These are phyloP conservation scores for Vitis hybrid DNA, from an alignment of 177 flowering plant species.

Conservation along the genomic window DNA sequence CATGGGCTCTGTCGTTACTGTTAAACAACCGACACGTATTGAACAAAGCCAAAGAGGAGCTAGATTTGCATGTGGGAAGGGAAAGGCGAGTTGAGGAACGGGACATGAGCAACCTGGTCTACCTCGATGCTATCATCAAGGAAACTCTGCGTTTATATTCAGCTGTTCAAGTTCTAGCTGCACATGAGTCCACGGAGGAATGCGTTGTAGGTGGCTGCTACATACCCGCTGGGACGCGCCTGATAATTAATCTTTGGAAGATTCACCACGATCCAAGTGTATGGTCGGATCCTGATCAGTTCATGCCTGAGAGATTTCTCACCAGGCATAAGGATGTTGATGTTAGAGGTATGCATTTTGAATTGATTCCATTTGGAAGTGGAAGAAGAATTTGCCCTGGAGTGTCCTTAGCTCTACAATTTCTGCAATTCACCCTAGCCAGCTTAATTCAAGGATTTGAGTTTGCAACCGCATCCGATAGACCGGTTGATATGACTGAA, in stretches of 20 bases:
- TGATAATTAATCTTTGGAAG: conserved; percentile 26
- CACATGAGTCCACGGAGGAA: conserved; percentile 19
- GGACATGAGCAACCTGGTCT: conserved; percentile 10
- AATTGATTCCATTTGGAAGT: conserved; percentile 28
- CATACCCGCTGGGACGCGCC: conserved; percentile 22
- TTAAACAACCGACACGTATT: conserved; percentile 6
- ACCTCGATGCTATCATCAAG: conserved; percentile 16
- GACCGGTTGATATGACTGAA: no score
- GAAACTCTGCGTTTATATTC: conserved; percentile 14
- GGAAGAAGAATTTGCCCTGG: conserved; percentile 33
- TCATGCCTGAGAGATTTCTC: conserved; percentile 37
- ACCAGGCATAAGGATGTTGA: conserved; percentile 23
- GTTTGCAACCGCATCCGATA: conserved; percentile 7
- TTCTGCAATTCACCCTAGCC: conserved; percentile 24
- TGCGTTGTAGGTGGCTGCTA: conserved; percentile 31
- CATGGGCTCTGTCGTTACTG: conserved; percentile 14
- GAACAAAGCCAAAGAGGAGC: conserved; percentile 10
- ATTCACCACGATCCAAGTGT: conserved; percentile 26
- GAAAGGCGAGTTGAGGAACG: conserved; percentile 9
- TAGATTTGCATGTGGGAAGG: conserved; percentile 12
- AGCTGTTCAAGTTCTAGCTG: background rate
- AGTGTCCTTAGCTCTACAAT: conserved; percentile 9
- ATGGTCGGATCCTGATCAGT: conserved; percentile 28
- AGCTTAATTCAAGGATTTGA: conserved; percentile 26
- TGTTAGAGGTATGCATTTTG: conserved; percentile 26